Evolutionary conservation across 495 filamentous ascomycete species (phyloP), one percentile per base, ranked within the genome.

Genomic region (Lasiosphaeria hispida): DNA sequence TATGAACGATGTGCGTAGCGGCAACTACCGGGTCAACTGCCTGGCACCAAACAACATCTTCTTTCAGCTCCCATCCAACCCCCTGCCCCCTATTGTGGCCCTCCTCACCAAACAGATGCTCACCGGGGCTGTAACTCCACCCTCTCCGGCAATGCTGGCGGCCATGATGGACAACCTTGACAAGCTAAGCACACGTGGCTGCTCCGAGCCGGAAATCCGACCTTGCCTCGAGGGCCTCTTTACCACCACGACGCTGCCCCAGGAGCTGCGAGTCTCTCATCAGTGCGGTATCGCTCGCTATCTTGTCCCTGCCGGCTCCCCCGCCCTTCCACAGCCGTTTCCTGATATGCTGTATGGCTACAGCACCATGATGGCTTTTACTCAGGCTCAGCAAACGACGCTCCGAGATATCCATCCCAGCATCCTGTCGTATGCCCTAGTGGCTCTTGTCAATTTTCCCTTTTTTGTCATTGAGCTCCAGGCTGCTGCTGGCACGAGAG

Each of bases 401-500:
- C n/a, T n/a, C n/a, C n/a, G n/a, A n/a, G n/a, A n/a, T n/a, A n/a
- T n/a, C n/a, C n/a, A n/a, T n/a, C n/a, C 36, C 14, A 36, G 17
- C 34, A 53, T 7, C 49, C 23, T 33, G 49, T 53, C 35, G 35
- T 53, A 53, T 53, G 49, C 35, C 35, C 49, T 39, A 53, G 49
- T 36, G 11, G 33, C 49, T 17, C 14, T 13, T 18, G 49, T 18
- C 14, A 17, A n/a, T 4, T 55, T 55, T 55, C 53, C 53, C 2
- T 55, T 55, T 47, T 55, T 55, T 15, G 40, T 35, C 23, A 33
- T 55, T 17, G 53, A 55, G 53, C 30, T 55, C 19, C 44, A 55
- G 30, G 53, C 53, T 35, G 53, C 53, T 36, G 42, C 40, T 14
- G 53, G 53, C 30, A 47, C 53, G 13, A 23, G 53, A 55, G 53